Evolutionary conservation across 2,329 filamentous ascomycete genomes (phyloP), one percentile per base, ranked within the genome.

Genomic region (Lecanicillium sp.): DNA sequence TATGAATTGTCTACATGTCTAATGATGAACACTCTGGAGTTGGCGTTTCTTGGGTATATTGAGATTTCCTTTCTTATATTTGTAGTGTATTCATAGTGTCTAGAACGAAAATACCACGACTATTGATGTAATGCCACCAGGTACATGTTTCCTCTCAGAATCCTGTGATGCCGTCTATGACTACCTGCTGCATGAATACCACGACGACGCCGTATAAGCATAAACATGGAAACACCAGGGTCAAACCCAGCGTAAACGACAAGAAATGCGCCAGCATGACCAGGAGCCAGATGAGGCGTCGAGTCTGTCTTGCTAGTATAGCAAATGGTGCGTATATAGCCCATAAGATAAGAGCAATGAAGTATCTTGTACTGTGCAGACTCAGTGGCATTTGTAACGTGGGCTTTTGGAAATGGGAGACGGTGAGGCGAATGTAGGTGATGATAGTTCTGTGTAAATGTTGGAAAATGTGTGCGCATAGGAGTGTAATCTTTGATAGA

Each of bases 171-270:
- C 40, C 28, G 8, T 30, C 20, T 15, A 17, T 15, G 14, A 39
- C 12, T 17, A 36, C 18, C 15, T 29, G 19, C 30, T 39, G 31
- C n/a, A 38, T 17, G 18, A 27, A 42, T 25, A 31, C 32, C 28
- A 39, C 20, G 17, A 39, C 18, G n/a, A 35, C 12, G 17, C 36
- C 17, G 28, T 32, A 42, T 12, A 32, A 18, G 20, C 30, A 34
- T 12, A 39, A 27, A 17, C 19, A 27, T 3, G 36, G 32, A 9
- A 38, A 17, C 2, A 35, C 7, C 13, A 38, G 19, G 2, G 36
- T 42, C 7, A 42, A 31, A 8, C 36, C 36, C 4, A 42, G 32
- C 6, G 36, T 42, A 8, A 42, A 36, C 17, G n/a, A 2, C 15
- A 42, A 20, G 12, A 42, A 39, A 14, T 42, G 40, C 4, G 22